Evolutionary conservation across 1,284 basidiomycete species (phyloP), one percentile per base, ranked within the genome.

Genomic region (Sporisorium exsertum): DNA sequence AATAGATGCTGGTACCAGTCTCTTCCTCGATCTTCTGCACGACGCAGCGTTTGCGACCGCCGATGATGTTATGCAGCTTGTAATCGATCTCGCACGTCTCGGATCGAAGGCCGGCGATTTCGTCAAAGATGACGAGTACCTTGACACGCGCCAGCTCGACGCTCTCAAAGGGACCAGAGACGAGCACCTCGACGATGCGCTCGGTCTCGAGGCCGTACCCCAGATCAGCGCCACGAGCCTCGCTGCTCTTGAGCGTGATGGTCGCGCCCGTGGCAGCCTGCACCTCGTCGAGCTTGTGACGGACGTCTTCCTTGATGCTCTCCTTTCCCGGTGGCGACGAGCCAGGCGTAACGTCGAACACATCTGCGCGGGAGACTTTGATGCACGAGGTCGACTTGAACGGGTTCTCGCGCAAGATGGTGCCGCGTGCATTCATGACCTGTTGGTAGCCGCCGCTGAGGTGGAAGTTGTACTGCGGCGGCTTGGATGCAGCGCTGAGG

Each of bases 1-100:
- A 89, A 86, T 98, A 99, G 69, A 99, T 94, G 84, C 96, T 99
- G 64, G 96, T 97, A 0, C 92, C 95, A 0, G 96, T 98, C 86
- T 98, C 95, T 86, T 98, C 95, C 86, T 97, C 94, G 64, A 99
- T 97, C 8, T 92, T 89, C 86, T 98, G 96, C 46, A 99, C 88
- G 26, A 92, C 89, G 64, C 89, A 89, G 52, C 96, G 92, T 87
- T 97, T 97, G 72, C 94, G 91, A 22, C 94, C 94, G 13, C 94
- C 93, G 72, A 97, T 90, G 84, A 97, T 94, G 56, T 92, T 90
- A 86, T 97, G 95, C 2, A 97, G 87, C 86, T 97, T 97, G 87
- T 94, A 93, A 85, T 98, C 96, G 77, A 99, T 94, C 86, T 98
- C 96, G 86, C 92, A 93, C 24, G 90, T 87, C 84, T 98, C 96